Evolutionary conservation across 139 green algal genomes (phyloP), one percentile per base, ranked within the genome.

Genomic region (Mychonastes homosphaera): DNA sequence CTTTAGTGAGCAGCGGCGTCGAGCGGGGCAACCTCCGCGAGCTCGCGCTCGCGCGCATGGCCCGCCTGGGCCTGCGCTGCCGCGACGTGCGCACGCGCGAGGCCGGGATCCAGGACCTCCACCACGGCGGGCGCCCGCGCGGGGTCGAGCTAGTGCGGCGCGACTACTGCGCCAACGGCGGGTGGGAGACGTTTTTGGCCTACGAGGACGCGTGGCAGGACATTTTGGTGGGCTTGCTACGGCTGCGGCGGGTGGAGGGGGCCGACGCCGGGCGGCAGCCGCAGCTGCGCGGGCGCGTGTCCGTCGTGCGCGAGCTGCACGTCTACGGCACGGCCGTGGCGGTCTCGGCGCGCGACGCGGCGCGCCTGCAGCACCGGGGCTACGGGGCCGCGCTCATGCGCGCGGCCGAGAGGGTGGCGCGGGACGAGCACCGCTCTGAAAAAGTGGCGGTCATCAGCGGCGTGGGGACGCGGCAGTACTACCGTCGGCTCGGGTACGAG

Each of bases 401-500:
- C 8, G 88, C 87, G 55, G 92, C 92, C 6, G 92, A 98, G 75
- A 65, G 82, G 52, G 96, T 98, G 40, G 86, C 90, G 3, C 24
- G 52, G 16, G 34, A 55, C 0, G 92, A 99, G 77, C 92, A 99
- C 73, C 65, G 85, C 34, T 88, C 75, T 27, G 71, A 26, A 12
- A 91, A 90, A 66, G 40, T 99, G 18, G 90, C 87, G 0, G 91
- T 99, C 43, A 99, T 99, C 63, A 91, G 80, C n/a, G 92, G 92
- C 1, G 85, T 99, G 56, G 92, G 92, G 54, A 97, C 92, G 9
- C 77, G 92, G 30, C 86, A 96, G 75, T 98, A 98, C 78, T 99
- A 99, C 65, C 72, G 75, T 50, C 58, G 82, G 58, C 66, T 87
- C 56, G 83, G 84, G 26, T 97, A 96, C 56, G 72, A 95, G 57